Percentiles rank a stretch among this genome's conserved stretches.
Evolutionary conservation across 1,284 basidiomycete species (phyloP).

Genomic region (Trametes sp.): DNA sequence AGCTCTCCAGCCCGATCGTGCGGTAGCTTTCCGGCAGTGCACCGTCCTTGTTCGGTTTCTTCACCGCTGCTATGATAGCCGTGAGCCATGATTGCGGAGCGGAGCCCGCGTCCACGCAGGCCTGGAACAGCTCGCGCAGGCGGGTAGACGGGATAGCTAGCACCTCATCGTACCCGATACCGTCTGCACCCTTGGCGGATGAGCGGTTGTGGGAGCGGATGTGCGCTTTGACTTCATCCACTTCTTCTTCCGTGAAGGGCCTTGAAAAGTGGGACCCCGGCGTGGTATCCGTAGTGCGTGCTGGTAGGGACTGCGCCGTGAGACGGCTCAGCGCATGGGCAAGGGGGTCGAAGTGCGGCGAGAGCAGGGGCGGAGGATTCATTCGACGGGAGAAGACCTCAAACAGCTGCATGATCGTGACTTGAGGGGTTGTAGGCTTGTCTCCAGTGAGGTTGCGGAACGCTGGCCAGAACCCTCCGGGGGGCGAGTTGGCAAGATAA

Average conservation of each 20-base stretch:
- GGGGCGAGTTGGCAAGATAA: too few species aligned
- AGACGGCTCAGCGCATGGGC: background rate
- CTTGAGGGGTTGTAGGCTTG: too few species aligned
- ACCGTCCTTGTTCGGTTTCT: constrained; percentile 34
- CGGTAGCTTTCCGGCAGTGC: constrained; percentile 38
- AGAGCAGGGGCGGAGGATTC: background rate
- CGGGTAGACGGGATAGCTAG: constrained; percentile 26
- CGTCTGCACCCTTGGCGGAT: constrained; percentile 28
- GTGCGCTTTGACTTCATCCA: constrained; percentile 27
- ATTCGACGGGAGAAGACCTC: background rate
- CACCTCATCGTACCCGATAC: constrained; percentile 21
- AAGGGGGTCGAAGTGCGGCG: background rate
- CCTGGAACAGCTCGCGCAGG: constrained; percentile 28
- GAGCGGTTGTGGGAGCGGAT: constrained; percentile 5
- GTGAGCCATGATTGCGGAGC: constrained; percentile 36
- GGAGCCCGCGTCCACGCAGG: constrained; percentile 29
- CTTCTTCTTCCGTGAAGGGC: constrained; percentile 28
- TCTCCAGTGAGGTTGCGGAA: too few species aligned
- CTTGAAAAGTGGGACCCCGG: constrained; percentile 25
- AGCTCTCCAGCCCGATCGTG: constrained; percentile 44
- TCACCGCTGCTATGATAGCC: constrained; percentile 36
- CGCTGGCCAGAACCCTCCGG: too few species aligned
- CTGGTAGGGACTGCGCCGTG: background rate
- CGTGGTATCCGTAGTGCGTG: background rate
- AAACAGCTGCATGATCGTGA: background rate